Evolutionary conservation across 2,329 filamentous ascomycete genomes (phyloP).

Genomic region (Dothistroma septosporum): DNA sequence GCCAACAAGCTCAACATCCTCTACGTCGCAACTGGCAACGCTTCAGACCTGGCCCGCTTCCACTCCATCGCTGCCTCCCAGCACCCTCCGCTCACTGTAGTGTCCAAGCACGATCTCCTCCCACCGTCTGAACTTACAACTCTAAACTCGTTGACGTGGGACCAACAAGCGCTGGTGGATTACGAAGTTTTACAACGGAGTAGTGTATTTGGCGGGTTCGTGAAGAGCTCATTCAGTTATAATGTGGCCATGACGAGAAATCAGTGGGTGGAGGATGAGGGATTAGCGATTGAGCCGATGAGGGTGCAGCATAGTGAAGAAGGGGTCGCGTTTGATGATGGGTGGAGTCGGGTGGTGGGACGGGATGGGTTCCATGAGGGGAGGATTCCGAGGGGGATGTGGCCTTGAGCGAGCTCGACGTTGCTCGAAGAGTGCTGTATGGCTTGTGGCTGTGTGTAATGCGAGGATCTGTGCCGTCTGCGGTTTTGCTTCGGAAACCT

Average conservation of each 20-base stretch:
- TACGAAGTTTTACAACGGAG: constrained; percentile 48
- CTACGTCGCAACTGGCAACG: constrained; percentile 46
- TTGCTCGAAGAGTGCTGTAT: neutral
- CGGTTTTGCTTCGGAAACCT: neutral
- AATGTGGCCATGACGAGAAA: constrained; percentile 45
- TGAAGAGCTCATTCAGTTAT: constrained; percentile 47
- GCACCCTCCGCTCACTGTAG: constrained; percentile 37
- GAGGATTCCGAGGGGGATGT: constrained; percentile 21
- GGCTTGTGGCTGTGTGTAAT: neutral
- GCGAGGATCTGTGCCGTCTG: no score
- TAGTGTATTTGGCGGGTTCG: constrained; percentile 43
- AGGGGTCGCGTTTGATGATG: constrained; percentile 29
- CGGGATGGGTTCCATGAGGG: constrained; percentile 26
- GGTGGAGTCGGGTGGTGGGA: constrained; percentile 27
- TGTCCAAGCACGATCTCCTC: constrained; percentile 45
- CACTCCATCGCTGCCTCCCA: constrained; percentile 34
- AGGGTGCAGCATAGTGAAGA: constrained; percentile 23
- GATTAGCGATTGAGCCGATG: constrained; percentile 25
- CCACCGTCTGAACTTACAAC: constrained; percentile 33
- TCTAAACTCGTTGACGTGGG: constrained; percentile 42
- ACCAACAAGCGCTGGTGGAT: constrained; percentile 51
- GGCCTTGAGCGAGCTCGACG: neutral
- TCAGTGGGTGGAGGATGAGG: constrained; percentile 29
- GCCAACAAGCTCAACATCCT: constrained; percentile 32
- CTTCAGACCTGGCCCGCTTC: constrained; percentile 38